These are phyloP conservation scores for Lanmaoa rubissima DNA, from an alignment of 768 basidiomycete species.

Conservation along the genomic window DNA sequence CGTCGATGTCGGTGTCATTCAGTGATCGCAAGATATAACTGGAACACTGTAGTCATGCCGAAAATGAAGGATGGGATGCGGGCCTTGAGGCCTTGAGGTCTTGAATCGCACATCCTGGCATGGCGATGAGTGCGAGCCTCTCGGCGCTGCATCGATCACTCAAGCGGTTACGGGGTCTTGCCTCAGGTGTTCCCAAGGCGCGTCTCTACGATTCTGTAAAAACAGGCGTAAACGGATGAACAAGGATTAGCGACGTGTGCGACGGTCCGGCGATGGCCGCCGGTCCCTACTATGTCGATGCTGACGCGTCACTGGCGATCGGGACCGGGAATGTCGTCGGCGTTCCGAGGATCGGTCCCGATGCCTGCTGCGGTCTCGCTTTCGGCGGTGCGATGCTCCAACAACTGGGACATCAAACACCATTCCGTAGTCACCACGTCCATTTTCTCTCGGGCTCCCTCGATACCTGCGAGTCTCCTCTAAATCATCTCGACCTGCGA, in stretches of 20 bases:
- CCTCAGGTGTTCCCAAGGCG: too few species aligned
- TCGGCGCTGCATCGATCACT: too few species aligned
- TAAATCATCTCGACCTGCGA: conserved; percentile 73
- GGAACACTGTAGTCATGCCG: too few species aligned
- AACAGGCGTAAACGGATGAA: conserved; percentile 24
- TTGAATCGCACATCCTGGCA: too few species aligned
- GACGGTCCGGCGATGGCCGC: conserved; percentile 37
- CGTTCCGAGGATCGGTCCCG: conserved; percentile 36
- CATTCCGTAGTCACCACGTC: conserved; percentile 58
- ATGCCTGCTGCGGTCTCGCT: conserved; percentile 53
- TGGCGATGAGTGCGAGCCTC: too few species aligned
- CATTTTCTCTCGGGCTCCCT: conserved; percentile 30
- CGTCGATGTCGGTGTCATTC: too few species aligned
- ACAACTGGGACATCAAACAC: conserved; percentile 74
- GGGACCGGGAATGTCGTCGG: conserved; percentile 26
- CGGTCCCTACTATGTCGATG: conserved; percentile 32
- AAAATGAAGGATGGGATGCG: too few species aligned
- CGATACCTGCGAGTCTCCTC: conserved; percentile 72
- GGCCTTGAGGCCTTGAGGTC: too few species aligned
- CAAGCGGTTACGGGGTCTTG: too few species aligned
- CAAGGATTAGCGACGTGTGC: conserved; percentile 13
- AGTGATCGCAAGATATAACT: too few species aligned
- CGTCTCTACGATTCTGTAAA: background rate
- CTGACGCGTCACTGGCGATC: conserved; percentile 22
- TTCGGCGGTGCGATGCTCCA: conserved; percentile 36